Base-by-base conservation (phyloP, 208 protist species). In the Crithidia acanthocephali region DNA sequence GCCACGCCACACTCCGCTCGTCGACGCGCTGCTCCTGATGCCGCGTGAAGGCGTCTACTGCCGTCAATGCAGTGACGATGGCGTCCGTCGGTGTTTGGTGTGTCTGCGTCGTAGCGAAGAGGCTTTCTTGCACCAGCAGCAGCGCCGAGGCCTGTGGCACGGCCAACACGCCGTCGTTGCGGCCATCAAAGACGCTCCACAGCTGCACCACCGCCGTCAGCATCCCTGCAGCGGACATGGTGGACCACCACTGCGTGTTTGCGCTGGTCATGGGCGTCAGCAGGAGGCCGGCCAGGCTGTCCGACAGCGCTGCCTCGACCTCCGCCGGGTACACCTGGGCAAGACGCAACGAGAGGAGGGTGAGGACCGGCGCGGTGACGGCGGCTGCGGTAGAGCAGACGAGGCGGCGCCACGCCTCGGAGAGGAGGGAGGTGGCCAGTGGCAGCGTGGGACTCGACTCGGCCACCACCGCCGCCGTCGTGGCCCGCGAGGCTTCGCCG, bases 361-460 rank as follows among this genome's bases (percentile, higher is more conserved):
- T 40, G 11, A 78, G 58, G 2, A 77, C 35, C 5, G 61, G 53
- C 25, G 52, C 55, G 16, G 64, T 27, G 23, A 42, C 16, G 2
- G 64, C 62, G n/a, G 58, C 30, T 37, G 44, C 2, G 2, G 18
- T n/a, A 22, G 44, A 9, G 44, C 58, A 28, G 48, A n/a, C 56
- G 50, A 78, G 37, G 15, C 68, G 72, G 32, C 68, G 53, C 72
- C 72, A 67, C 53, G 78, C 62, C 40, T 85, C 74, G 15, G 82
- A 63, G 11, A 88, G 60, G 61, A 90, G 73, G 28, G 84, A 91
- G 44, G 82, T 79, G 27, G 80, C 86, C 33, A 94, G 86, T 3
- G 83, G 81, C 51, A 84, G 79, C 13, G 75, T 80, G 63, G 70
- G 61, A 13, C 61, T 65, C 4, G 61, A 56, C 20, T 40, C 44